These are phyloP conservation scores for Umbelopsis ramanniana DNA, from an alignment of 192 early-diverging fungal genomes.

Conservation along the genomic window DNA sequence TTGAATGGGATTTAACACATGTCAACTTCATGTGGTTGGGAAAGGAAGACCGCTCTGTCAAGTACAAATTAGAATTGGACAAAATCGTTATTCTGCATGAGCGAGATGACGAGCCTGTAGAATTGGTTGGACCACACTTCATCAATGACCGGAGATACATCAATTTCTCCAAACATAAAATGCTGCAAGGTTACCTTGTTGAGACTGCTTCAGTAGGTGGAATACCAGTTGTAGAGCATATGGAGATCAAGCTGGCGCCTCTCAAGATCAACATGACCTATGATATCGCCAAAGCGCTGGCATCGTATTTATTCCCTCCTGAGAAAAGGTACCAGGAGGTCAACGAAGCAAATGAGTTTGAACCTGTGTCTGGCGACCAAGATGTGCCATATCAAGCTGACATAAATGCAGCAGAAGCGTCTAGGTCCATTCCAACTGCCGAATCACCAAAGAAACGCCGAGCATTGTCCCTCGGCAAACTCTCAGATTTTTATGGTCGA, in stretches of 20 bases:
- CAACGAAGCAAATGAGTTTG: not conserved
- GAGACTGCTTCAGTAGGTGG: conserved; percentile 83
- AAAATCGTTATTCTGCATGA: conserved; percentile 35
- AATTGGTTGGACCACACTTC: conserved; percentile 56
- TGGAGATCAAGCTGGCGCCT: conserved; percentile 82
- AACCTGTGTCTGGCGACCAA: not conserved
- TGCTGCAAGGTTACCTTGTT: conserved; percentile 77
- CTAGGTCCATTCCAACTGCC: not conserved
- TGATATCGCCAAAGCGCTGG: conserved; percentile 74
- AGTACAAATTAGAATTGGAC: conserved; percentile 72
- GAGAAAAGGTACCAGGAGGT: conserved; percentile 36
- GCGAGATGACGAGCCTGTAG: conserved; percentile 63
- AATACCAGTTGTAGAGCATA: conserved; percentile 82
- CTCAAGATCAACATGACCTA: conserved; percentile 77
- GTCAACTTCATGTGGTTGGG: conserved; percentile 64
- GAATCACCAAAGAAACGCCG: not conserved
- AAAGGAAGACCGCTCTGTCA: conserved; percentile 73
- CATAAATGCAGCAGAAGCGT: not conserved
- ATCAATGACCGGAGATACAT: conserved; percentile 49
- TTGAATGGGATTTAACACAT: conserved; percentile 62
- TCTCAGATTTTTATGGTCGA: conserved; percentile 10
- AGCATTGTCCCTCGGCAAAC: conserved; percentile 5
- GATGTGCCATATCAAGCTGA: not conserved
- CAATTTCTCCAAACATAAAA: conserved; percentile 78
- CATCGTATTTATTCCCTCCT: conserved; percentile 75